Evolutionary conservation across 148 eudicot genomes (phyloP).

Genomic region (Fagopyrum homotropicum): DNA sequence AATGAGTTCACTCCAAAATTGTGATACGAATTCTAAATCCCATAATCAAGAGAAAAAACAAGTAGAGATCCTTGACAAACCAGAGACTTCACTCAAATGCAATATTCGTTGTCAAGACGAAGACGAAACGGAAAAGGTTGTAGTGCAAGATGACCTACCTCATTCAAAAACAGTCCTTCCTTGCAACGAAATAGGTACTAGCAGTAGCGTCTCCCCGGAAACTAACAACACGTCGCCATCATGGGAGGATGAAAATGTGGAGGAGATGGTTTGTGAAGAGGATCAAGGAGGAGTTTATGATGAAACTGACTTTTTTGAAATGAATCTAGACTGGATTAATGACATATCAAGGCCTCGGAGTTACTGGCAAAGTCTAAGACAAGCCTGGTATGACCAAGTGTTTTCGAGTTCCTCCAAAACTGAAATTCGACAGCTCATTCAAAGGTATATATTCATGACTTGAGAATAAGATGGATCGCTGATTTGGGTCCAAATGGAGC

Average conservation of each 20-base stretch:
- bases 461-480: neutral
- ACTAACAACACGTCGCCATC: neutral
- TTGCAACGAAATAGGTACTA: neutral
- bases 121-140: neutral
- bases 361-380: constrained; percentile 78
- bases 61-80: neutral
- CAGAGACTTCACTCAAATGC: neutral
- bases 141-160: neutral
- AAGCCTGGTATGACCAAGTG: constrained; percentile 71
- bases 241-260: neutral
- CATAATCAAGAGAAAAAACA: neutral
- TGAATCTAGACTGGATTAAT: constrained; percentile 50
- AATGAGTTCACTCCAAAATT: neutral
- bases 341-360: constrained; percentile 74
- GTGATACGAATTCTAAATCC: neutral
- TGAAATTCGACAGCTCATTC: constrained; percentile 62
- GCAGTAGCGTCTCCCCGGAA: neutral
- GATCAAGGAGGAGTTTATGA: constrained; percentile 20
- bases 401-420: constrained; percentile 46
- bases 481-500: too few relatives aligned
- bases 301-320: constrained; percentile 23
- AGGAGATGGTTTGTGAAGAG: neutral
- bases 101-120: neutral
- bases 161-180: neutral
- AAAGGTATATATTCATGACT: constrained; percentile 34